phyloP scores from a whole-genome alignment of 108 stramenopile genomes.

The Skeletonema potamos region DNA sequence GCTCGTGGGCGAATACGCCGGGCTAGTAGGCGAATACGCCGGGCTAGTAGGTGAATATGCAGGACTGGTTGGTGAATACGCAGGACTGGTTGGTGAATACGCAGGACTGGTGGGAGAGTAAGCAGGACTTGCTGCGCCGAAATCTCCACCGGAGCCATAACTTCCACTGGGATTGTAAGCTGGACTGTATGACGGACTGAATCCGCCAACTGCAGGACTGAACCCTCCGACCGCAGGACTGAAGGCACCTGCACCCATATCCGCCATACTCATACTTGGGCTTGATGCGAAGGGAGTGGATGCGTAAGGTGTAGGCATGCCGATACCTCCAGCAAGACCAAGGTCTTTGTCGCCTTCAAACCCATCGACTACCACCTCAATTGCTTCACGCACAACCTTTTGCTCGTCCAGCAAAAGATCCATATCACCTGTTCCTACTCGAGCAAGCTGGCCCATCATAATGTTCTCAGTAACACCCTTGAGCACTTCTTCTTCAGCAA shows the following conservation, averaged over 20 bases:
- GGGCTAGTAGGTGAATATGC: slow-evolving; percentile 63
- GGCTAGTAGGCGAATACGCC: slow-evolving; percentile 71
- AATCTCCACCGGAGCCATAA: slow-evolving; percentile 63
- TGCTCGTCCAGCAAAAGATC: slow-evolving; percentile 94
- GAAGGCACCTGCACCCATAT: slow-evolving; percentile 70
- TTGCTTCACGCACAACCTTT: slow-evolving; percentile 89
- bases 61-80: slow-evolving; percentile 67
- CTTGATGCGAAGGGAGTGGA: slow-evolving; percentile 74
- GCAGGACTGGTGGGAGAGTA: slow-evolving; percentile 71
- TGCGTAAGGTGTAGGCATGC: slow-evolving; percentile 71
- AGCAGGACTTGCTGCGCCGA: slow-evolving; percentile 46
- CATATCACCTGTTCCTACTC: slow-evolving; percentile 94
- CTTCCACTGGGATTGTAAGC: slow-evolving; percentile 74
- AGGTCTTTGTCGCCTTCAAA: slow-evolving; percentile 66
- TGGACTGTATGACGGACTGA: slow-evolving; percentile 41
- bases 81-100: slow-evolving; percentile 73
- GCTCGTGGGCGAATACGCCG: slow-evolving; percentile 73
- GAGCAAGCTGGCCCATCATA: slow-evolving; percentile 96
- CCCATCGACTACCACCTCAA: slow-evolving; percentile 88
- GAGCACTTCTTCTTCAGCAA: slow-evolving; percentile 92
- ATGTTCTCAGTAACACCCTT: slow-evolving; percentile 98
- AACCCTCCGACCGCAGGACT: slow-evolving; percentile 84
- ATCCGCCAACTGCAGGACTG: slow-evolving; percentile 47
- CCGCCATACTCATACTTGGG: slow-evolving; percentile 60
- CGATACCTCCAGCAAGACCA: slow-evolving; percentile 59